These are phyloP conservation scores for Suhomyces kunorum DNA, from an alignment of 1,139 yeast species.

Conservation along the genomic window DNA sequence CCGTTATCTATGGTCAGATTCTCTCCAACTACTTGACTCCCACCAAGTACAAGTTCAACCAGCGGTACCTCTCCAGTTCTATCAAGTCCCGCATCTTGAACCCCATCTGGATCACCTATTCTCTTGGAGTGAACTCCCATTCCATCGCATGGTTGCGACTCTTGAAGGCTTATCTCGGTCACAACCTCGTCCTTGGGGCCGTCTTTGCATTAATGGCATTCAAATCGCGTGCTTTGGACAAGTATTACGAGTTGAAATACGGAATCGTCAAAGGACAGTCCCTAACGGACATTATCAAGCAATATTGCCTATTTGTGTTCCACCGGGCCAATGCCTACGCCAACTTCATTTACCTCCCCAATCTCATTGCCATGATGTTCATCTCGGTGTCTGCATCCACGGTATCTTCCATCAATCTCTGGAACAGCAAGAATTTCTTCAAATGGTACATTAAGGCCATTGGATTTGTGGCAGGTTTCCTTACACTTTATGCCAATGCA, in stretches of 20 bases:
- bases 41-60: slow-evolving; percentile 39
- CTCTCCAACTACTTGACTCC: slow-evolving; percentile 48
- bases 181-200: slow-evolving; percentile 23
- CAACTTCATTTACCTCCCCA: slow-evolving; percentile 42
- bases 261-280: slow-evolving; percentile 18
- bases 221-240: slow-evolving; percentile 29
- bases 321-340: slow-evolving; percentile 35
- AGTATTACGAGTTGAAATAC: slow-evolving; percentile 31
- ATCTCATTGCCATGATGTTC: slow-evolving; percentile 37
- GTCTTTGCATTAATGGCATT: slow-evolving; percentile 25
- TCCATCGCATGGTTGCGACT: slow-evolving; percentile 36
- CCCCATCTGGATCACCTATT: slow-evolving; percentile 48
- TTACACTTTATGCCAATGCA: slow-evolving; percentile 31
- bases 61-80: slow-evolving; percentile 37
- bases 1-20: slow-evolving; percentile 42
- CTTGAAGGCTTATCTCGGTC: slow-evolving; percentile 28
- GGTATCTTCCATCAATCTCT: slow-evolving; percentile 19
- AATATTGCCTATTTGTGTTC: slow-evolving; percentile 25
- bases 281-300: slow-evolving; percentile 15
- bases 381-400: slow-evolving; percentile 34
- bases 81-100: slow-evolving; percentile 37
- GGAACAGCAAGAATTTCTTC: slow-evolving; percentile 28
- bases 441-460: slow-evolving; percentile 38
- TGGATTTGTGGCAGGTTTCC: slow-evolving; percentile 39
- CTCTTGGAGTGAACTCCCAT: slow-evolving; percentile 30